These are phyloP conservation scores for Fusarium marasasianum DNA, from an alignment of 2,329 filamentous ascomycete species.

Conservation along the genomic window DNA sequence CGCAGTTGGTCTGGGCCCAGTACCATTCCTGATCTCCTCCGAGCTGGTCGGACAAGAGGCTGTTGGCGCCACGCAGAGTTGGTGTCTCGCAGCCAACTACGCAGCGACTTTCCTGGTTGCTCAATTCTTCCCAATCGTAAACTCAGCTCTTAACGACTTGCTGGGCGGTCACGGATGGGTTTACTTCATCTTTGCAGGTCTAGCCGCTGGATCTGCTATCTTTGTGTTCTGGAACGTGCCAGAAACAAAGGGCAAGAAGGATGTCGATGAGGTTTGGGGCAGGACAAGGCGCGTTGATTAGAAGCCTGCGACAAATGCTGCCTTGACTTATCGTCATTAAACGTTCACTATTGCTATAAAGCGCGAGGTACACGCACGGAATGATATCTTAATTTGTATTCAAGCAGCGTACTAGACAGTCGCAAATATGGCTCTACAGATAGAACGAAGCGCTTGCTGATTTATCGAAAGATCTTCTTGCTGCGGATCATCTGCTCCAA, in stretches of 20 bases:
- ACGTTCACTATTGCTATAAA: background rate
- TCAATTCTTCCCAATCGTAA: slow-evolving; percentile 92
- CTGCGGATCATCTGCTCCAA: slow-evolving; percentile 64
- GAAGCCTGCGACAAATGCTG: background rate
- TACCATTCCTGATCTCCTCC: slow-evolving; percentile 92
- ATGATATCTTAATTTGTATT: background rate
- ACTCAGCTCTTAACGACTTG: slow-evolving; percentile 71
- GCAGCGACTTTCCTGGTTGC: slow-evolving; percentile 90
- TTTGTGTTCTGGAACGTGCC: slow-evolving; percentile 83
- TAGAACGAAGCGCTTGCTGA: slow-evolving; percentile 3
- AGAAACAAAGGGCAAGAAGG: slow-evolving; percentile 87
- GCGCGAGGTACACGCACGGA: background rate
- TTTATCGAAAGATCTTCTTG: slow-evolving; percentile 50
- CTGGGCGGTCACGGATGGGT: slow-evolving; percentile 80
- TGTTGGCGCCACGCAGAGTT: slow-evolving; percentile 90
- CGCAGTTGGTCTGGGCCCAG: slow-evolving; percentile 88
- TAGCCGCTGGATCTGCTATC: slow-evolving; percentile 73
- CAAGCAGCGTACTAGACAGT: slow-evolving; percentile 3
- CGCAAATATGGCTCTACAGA: slow-evolving; percentile 2
- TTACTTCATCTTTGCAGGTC: slow-evolving; percentile 87
- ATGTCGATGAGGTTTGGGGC: slow-evolving; percentile 92
- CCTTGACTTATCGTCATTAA: background rate
- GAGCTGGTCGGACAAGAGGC: slow-evolving; percentile 92
- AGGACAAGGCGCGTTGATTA: slow-evolving; percentile 65
- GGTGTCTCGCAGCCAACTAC: slow-evolving; percentile 88